Conservation (phyloP, 2,329 filamentous ascomycete species). For the Xylaria multiplex region DNA sequence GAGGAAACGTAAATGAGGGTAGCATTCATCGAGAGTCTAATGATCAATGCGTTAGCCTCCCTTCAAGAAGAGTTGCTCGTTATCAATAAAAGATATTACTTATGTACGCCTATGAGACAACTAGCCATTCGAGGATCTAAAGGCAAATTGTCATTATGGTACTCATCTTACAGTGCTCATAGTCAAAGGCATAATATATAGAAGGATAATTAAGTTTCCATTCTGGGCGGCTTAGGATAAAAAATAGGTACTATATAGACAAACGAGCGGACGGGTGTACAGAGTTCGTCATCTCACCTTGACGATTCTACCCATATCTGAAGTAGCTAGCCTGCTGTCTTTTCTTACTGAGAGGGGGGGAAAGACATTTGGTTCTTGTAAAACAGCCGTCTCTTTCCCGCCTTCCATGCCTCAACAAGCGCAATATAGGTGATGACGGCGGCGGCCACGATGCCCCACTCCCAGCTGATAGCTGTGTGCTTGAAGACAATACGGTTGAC, state of each 20-base stretch:
- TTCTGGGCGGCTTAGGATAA: conserved; percentile 7
- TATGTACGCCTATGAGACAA: too few species aligned
- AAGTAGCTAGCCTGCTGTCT: not conserved
- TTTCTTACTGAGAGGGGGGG: not conserved
- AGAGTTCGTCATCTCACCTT: conserved; percentile 18
- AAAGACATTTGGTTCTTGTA: not conserved
- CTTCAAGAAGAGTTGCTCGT: too few species aligned
- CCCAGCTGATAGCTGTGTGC: conserved; percentile 74
- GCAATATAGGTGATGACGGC: conserved; percentile 68
- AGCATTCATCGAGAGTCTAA: too few species aligned
- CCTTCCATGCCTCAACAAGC: conserved; percentile 76
- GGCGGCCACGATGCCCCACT: conserved; percentile 75
- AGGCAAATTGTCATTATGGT: too few species aligned
- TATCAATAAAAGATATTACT: too few species aligned
- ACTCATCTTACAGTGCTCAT: too few species aligned
- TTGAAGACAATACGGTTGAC: conserved; percentile 75
- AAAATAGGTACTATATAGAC: too few species aligned
- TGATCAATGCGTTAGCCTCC: too few species aligned
- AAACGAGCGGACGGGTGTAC: conserved; percentile 6
- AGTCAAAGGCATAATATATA: too few species aligned
- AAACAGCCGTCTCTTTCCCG: conserved; percentile 64
- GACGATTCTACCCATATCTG: not conserved
- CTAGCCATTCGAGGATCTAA: too few species aligned
- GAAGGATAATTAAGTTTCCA: not conserved
- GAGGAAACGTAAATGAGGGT: too few species aligned